phyloP scores from a whole-genome alignment of 1,284 basidiomycete genomes.

The Neotropicomus parvogracilis region DNA sequence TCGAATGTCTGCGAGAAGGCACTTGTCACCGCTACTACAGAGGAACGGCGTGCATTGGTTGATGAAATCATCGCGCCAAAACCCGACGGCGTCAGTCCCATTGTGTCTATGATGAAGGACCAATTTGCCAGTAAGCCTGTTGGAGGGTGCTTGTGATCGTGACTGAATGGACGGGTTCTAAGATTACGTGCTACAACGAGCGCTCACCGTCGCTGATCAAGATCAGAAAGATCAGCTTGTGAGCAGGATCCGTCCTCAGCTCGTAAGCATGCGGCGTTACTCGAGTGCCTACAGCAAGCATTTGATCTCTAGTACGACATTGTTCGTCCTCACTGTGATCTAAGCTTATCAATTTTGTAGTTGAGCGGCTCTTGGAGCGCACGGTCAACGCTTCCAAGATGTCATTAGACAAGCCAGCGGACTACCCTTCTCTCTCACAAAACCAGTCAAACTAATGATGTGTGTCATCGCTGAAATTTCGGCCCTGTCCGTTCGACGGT shows the following conservation, averaged over 20 bases:
- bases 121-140: conserved; percentile 78
- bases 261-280: conserved; percentile 67
- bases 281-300: conserved; percentile 76
- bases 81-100: conserved; percentile 58
- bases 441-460: conserved; percentile 19
- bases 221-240: conserved; percentile 69
- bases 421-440: conserved; percentile 31
- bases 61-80: conserved; percentile 77
- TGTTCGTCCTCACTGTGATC: neutral
- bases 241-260: conserved; percentile 59
- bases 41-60: conserved; percentile 66
- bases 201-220: conserved; percentile 64
- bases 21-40: conserved; percentile 61
- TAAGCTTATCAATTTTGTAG: conserved; percentile 35
- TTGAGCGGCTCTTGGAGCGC: conserved; percentile 64
- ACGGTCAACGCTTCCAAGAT: conserved; percentile 27
- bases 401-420: conserved; percentile 28
- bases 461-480: neutral
- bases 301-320: conserved; percentile 66
- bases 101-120: conserved; percentile 85
- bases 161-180: conserved; percentile 5
- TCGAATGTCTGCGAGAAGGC: conserved; percentile 97
- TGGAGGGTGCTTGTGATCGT: neutral
- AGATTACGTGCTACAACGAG: conserved; percentile 84
- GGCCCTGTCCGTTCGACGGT: conserved; percentile 7